phyloP scores from a whole-genome alignment of 352 stramenopile species.

The Salisapilia sapeloensis region DNA sequence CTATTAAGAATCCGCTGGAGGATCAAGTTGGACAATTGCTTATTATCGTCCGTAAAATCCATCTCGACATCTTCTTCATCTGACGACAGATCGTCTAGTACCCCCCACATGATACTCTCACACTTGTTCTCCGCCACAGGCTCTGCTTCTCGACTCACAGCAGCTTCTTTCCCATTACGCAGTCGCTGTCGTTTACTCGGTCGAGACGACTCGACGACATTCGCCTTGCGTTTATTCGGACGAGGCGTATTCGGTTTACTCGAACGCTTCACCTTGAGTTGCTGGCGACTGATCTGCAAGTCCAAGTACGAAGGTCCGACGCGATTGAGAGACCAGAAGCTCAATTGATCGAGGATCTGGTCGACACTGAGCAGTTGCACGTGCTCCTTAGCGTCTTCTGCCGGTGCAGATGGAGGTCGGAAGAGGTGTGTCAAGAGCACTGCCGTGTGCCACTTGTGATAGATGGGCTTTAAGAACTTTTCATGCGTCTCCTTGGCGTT shows the following conservation, averaged over 20 bases:
- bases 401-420: constrained; percentile 42
- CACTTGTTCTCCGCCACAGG: too few species aligned
- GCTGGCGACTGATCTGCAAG: constrained; percentile 74
- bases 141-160: constrained; percentile 3
- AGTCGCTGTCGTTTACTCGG: constrained; percentile 20
- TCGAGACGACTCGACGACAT: constrained; percentile 11
- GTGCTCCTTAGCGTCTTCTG: constrained; percentile 53
- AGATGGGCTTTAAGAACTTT: constrained; percentile 68
- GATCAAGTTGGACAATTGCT: constrained; percentile 64
- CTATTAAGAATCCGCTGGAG: constrained; percentile 53
- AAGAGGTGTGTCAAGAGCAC: constrained; percentile 78
- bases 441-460: constrained; percentile 76
- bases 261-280: constrained; percentile 59
- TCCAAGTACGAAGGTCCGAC: constrained; percentile 76
- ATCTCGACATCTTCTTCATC: constrained; percentile 50
- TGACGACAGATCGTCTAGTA: constrained; percentile 14
- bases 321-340: constrained; percentile 67
- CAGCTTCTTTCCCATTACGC: neutral
- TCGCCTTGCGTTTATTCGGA: constrained; percentile 26
- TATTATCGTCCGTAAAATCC: constrained; percentile 45
- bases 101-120: constrained; percentile 10
- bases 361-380: constrained; percentile 75
- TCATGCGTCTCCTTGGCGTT: constrained; percentile 75
- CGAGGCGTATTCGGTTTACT: constrained; percentile 15
- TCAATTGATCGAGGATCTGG: constrained; percentile 81